Base-by-base conservation (phyloP, 768 basidiomycete genomes). In the Leccinum arenicola region DNA sequence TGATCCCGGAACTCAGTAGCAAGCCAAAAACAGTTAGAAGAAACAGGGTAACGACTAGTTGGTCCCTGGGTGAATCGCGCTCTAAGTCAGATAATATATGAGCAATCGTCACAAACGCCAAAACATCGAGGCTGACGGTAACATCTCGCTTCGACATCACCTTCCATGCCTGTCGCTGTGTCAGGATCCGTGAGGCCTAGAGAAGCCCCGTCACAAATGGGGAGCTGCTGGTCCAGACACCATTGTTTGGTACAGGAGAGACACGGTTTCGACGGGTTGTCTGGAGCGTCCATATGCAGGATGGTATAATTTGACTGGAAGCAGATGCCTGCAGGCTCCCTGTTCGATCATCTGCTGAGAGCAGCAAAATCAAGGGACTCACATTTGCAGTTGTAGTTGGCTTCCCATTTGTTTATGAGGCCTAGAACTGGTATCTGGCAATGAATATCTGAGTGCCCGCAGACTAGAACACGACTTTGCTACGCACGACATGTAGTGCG, bases 41-140 rank as follows among this genome's bases (percentile, higher is more conserved):
- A 77, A 96, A 97, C 54, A 95, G 78, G 17, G 93, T 94, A 50
- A 96, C 95, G 33, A 96, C 89, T 29, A 95, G 80, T 70, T 96
- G 94, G 75, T 97, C 95, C 72, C 94, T 77, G n/a, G 95, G 95
- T 19, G 92, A 95, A 78, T 96, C 94, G 61, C 95, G 85, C 77
- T 95, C 94, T 96, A 74, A 64, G 62, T 59, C 54, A 61, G 55
- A 66, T 60, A 45, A 45, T 45, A 45, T 45, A 58, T 61, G 56
- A 68, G 68, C 55, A 56, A 59, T 52, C 62, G 64, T 65, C 70
- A 72, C 66, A 65, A 66, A 60, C 66, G 66, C 66, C 66, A 61
- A 68, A 65, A 68, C 64, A 68, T 70, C 69, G 70, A 61, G 55
- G 82, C 93, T 69, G 75, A 96, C 94, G 92, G 77, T 96, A 96